A percentile compares a stretch with the other conserved stretches of the same genome.
These are phyloP conservation scores for Rhizoctonia solani DNA, from an alignment of 1,284 basidiomycete genomes.

Conservation along the genomic window DNA sequence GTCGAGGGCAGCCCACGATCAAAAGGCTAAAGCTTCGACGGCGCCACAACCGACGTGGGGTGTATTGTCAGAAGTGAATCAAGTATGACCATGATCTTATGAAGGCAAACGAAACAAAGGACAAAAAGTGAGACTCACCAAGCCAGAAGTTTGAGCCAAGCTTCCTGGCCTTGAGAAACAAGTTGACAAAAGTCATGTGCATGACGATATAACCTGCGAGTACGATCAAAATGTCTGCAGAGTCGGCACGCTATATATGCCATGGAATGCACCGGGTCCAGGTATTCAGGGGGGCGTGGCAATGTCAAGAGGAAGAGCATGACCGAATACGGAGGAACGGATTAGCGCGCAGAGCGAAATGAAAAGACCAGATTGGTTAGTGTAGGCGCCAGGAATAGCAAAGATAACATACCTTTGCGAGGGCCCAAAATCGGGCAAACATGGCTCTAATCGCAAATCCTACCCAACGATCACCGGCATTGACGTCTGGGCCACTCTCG, in stretches of 20 bases:
- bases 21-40: conserved; percentile 14
- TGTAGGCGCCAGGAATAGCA: conserved; percentile 39
- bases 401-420: conserved; percentile 65
- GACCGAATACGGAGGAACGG: background rate
- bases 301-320: conserved; percentile 4
- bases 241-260: conserved; percentile 80
- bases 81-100: conserved; percentile 31
- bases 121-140: conserved; percentile 45
- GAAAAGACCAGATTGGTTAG: background rate
- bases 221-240: conserved; percentile 93
- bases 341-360: background rate
- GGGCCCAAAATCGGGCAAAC: conserved; percentile 81
- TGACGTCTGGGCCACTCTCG: conserved; percentile 20
- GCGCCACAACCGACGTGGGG: conserved; percentile 6
- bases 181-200: conserved; percentile 92
- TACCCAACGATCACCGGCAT: conserved; percentile 59
- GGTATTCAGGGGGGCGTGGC: background rate
- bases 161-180: conserved; percentile 83
- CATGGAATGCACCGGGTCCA: conserved; percentile 1
- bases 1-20: conserved; percentile 8
- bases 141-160: conserved; percentile 91
- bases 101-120: conserved; percentile 31
- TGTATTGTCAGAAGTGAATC: conserved; percentile 21
- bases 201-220: conserved; percentile 95
- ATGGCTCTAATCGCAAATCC: conserved; percentile 83